Conservation (phyloP, 2,329 filamentous ascomycete species). For the Fusarium solani-melongenae region DNA sequence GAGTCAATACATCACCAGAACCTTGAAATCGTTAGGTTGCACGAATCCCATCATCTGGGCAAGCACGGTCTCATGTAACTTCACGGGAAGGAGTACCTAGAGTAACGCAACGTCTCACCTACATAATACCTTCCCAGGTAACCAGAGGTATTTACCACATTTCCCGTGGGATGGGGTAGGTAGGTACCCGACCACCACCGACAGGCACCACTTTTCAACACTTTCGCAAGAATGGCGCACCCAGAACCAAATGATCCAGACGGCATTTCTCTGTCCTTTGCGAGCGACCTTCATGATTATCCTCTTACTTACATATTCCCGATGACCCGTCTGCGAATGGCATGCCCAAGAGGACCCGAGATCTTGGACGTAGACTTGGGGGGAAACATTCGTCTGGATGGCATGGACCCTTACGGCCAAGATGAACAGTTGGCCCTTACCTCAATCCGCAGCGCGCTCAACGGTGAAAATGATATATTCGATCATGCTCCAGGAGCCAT, state of each 20-base stretch:
- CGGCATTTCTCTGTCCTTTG: background rate
- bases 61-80: background rate
- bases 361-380: background rate
- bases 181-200: background rate
- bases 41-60: background rate
- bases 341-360: background rate
- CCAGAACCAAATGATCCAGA: background rate
- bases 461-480: background rate
- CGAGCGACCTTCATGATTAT: background rate
- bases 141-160: background rate
- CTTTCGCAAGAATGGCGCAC: background rate
- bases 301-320: background rate
- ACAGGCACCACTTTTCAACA: background rate
- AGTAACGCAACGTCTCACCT: background rate
- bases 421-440: background rate
- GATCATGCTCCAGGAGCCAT: background rate
- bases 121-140: background rate
- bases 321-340: background rate
- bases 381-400: background rate
- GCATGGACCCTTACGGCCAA: background rate
- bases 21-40: background rate
- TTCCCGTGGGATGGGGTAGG: background rate
- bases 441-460: constrained; percentile 9
- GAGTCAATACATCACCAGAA: background rate
- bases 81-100: background rate